Evolutionary conservation across 306 rosid species (phyloP).

Genomic region (Corylus heterophylla): DNA sequence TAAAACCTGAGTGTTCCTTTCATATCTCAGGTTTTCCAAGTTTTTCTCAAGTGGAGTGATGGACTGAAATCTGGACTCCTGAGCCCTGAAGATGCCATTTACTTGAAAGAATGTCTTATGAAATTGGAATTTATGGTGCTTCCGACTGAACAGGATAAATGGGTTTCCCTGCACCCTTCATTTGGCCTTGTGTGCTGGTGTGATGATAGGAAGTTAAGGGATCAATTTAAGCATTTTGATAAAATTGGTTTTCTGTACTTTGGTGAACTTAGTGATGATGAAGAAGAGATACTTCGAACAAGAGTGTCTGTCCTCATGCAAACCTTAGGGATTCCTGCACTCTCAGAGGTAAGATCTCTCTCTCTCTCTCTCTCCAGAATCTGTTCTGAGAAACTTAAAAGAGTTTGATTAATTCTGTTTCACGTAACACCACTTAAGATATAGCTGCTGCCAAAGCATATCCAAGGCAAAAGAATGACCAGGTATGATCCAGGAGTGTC

Average conservation of each 20-base stretch:
- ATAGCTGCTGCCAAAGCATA: not conserved
- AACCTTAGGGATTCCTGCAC: constrained; percentile 75
- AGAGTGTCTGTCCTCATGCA: constrained; percentile 66
- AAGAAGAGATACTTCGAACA: constrained; percentile 43
- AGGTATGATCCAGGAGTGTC: no score
- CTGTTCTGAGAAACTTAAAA: no score
- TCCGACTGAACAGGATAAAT: constrained; percentile 84
- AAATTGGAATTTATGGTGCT: constrained; percentile 65
- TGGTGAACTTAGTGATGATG: constrained; percentile 51
- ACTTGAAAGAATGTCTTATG: constrained; percentile 64
- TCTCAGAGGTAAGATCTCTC: constrained; percentile 71
- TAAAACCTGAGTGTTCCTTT: constrained; percentile 29
- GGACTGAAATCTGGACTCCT: constrained; percentile 66
- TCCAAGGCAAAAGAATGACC: not conserved
- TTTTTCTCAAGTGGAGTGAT: constrained; percentile 76
- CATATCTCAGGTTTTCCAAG: constrained; percentile 63
- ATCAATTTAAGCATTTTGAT: constrained; percentile 64
- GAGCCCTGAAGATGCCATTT: constrained; percentile 51
- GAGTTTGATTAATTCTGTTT: not conserved
- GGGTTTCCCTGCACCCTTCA: constrained; percentile 90
- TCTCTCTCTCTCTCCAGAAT: not conserved
- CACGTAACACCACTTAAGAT: not conserved
- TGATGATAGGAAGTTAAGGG: constrained; percentile 62
- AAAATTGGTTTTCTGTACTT: constrained; percentile 68
- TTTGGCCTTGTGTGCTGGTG: constrained; percentile 85